Conservation (phyloP, 768 basidiomycete genomes). For the Xerocomus potaroensis region DNA sequence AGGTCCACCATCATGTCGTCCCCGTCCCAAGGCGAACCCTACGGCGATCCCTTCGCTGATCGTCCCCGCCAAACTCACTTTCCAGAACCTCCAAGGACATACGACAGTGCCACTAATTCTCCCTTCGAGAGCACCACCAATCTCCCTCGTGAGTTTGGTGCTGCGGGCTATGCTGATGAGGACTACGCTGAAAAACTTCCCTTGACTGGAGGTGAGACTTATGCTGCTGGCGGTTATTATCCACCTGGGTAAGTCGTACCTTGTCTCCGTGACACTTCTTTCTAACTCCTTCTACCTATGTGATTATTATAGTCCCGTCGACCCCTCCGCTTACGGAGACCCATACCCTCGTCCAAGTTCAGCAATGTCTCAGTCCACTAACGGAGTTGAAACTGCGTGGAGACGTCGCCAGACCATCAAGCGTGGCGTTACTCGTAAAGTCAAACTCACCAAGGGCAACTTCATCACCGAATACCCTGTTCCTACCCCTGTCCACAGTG, state of each 20-base stretch:
- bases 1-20: constrained; percentile 24
- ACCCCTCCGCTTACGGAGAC: constrained; percentile 63
- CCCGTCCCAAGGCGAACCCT: constrained; percentile 31
- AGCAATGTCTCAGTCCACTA: constrained; percentile 49
- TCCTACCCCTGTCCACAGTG: constrained; percentile 77
- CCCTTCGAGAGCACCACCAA: constrained; percentile 58
- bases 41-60: constrained; percentile 72
- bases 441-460: constrained; percentile 90
- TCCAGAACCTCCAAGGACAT: constrained; percentile 54
- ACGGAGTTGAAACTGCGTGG: constrained; percentile 58
- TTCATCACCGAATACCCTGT: constrained; percentile 90
- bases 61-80: constrained; percentile 52
- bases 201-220: constrained; percentile 54
- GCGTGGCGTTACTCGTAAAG: constrained; percentile 88
- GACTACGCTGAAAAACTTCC: constrained; percentile 77
- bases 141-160: constrained; percentile 51
- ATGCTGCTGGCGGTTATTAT: constrained; percentile 59
- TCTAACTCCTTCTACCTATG: constrained; percentile 1
- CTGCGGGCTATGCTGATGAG: constrained; percentile 51
- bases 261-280: background rate
- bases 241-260: constrained; percentile 59
- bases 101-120: constrained; percentile 35
- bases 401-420: constrained; percentile 85
- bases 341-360: constrained; percentile 57
- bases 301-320: constrained; percentile 37